Evolutionary conservation across 2,329 filamentous ascomycete genomes (phyloP).

Genomic region (Xylaria polymorpha): DNA sequence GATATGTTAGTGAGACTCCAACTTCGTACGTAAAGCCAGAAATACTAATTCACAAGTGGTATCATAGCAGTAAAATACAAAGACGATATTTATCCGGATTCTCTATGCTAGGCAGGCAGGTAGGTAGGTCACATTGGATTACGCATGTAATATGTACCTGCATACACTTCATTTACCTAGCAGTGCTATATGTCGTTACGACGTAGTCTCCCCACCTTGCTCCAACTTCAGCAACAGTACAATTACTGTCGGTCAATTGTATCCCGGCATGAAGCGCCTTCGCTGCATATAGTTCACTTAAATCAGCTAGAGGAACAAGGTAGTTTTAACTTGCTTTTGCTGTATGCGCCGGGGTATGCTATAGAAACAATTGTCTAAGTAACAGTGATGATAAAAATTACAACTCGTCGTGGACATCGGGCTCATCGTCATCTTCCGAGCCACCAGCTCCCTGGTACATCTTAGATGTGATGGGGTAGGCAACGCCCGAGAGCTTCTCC

Average conservation of each 20-base stretch:
- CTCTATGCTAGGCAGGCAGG: background rate
- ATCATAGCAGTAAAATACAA: background rate
- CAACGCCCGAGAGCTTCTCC: slow-evolving; percentile 97
- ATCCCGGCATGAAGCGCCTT: background rate
- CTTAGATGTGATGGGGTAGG: slow-evolving; percentile 99
- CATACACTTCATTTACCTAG: background rate
- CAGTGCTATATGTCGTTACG: background rate
- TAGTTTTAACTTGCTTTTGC: slow-evolving; percentile 48
- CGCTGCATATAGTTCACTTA: background rate
- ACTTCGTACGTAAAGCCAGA: too few species aligned
- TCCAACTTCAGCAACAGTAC: background rate
- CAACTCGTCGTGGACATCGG: slow-evolving; percentile 79
- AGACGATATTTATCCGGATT: background rate
- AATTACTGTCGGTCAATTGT: background rate
- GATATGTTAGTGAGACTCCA: too few species aligned
- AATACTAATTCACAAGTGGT: background rate
- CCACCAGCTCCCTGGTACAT: slow-evolving; percentile 79
- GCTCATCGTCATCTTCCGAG: slow-evolving; percentile 77
- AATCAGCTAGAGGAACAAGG: background rate
- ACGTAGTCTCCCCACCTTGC: background rate
- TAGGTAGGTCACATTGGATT: background rate
- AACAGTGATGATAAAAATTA: slow-evolving; percentile 59
- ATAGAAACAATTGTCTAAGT: slow-evolving; percentile 46
- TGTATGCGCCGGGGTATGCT: slow-evolving; percentile 50
- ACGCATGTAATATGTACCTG: slow-evolving; percentile 14